phyloP scores from a whole-genome alignment of 1,139 yeast species.

The Yamadazyma diddensiae region DNA sequence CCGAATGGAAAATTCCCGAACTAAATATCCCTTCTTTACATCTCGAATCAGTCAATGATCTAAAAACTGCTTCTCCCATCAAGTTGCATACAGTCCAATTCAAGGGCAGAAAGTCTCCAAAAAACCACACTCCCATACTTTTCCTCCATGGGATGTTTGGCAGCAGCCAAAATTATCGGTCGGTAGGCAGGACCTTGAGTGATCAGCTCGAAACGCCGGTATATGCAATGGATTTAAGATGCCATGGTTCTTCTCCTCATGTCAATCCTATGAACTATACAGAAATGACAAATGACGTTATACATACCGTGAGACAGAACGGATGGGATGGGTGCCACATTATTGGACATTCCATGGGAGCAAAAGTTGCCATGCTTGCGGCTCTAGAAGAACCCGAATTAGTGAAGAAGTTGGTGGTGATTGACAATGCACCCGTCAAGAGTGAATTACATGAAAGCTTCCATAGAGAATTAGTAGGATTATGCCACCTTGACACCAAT shows the following conservation, averaged over 20 bases:
- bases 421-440: slow-evolving; percentile 47
- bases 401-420: slow-evolving; percentile 38
- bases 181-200: slow-evolving; percentile 35
- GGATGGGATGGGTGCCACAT: slow-evolving; percentile 25
- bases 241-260: slow-evolving; percentile 50
- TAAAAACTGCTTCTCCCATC: slow-evolving; percentile 1
- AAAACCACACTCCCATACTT: slow-evolving; percentile 28
- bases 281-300: slow-evolving; percentile 43
- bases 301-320: slow-evolving; percentile 26
- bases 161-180: slow-evolving; percentile 36
- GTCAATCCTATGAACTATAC: slow-evolving; percentile 43
- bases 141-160: slow-evolving; percentile 53
- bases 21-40: slow-evolving; percentile 1
- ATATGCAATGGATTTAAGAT: slow-evolving; percentile 47
- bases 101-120: slow-evolving; percentile 2
- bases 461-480: slow-evolving; percentile 26
- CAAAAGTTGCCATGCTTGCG: slow-evolving; percentile 49
- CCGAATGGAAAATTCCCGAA: not conserved
- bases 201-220: slow-evolving; percentile 28
- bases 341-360: slow-evolving; percentile 56
- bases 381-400: slow-evolving; percentile 37
- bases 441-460: slow-evolving; percentile 25
- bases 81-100: slow-evolving; percentile 7
- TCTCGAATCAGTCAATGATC: slow-evolving; percentile 5
- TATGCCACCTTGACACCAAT: slow-evolving; percentile 28